Base-by-base conservation (phyloP, 2,329 filamentous ascomycete genomes). In the Pseudopithomyces chartarum region DNA sequence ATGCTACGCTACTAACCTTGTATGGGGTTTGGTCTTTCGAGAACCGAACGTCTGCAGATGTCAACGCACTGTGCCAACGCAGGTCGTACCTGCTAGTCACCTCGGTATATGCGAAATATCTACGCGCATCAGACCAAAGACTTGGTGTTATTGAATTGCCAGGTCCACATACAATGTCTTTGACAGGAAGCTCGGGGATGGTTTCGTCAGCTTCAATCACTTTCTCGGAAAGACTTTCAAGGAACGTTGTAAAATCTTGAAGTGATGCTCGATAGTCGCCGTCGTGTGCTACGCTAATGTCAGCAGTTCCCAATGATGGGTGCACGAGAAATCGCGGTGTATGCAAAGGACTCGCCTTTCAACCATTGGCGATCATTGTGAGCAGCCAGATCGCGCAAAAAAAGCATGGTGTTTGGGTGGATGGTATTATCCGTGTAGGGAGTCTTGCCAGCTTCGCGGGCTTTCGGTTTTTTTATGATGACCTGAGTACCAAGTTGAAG, bases 11-110 rank as follows among this genome's bases (percentile, higher is more conserved):
- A 61, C 80, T 67, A 78, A 90, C 90, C 83, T 96, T 96, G 80
- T 96, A 97, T 0, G 93, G 92, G 2, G 91, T 95, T 19, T 85
- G 90, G 68, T 96, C 88, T 64, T 91, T 90, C 68, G 84, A 90
- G 77, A 96, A 97, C 54, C 92, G 86, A 42, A 95, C 84, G 67
- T 97, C 92, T 74, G 46, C 5, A n/a, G 2, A 19, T 33, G 26
- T 51, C 23, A 51, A 40, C 17, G 1, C 11, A 13, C 12, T 39
- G 46, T 19, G 7, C 11, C 15, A n/a, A 32, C 6, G 10, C 8
- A 12, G 23, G n/a, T 17, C 19, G 6, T 44, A 13, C 15, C 12
- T n/a, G 48, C 12, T 46, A 22, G 17, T 29, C 58, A 72, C 71
- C 72, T 65, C 92, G 84, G 76, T 96, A 92, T 57, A 97, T 95